Evolutionary conservation across 2,329 filamentous ascomycete species (phyloP).

Genomic region (Hymenoscyphus fraxineus): DNA sequence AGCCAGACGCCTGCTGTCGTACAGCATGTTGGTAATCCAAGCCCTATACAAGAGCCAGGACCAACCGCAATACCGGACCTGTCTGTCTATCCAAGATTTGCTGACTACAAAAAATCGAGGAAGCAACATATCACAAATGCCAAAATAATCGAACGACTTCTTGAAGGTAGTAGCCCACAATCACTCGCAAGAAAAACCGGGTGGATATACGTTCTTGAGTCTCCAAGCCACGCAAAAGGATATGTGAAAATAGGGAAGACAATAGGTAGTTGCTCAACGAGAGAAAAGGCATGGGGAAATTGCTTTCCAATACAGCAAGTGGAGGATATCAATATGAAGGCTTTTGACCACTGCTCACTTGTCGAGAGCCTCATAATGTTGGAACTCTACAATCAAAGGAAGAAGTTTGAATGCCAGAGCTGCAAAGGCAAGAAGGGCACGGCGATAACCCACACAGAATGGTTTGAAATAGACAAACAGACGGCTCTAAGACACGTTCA

Average conservation of each 20-base stretch:
- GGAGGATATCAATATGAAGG: conserved; percentile 9
- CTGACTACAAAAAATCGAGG: not conserved
- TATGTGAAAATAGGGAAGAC: conserved; percentile 19
- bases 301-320: conserved; percentile 12
- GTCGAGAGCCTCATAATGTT: conserved; percentile 15
- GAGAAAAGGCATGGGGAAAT: conserved; percentile 12
- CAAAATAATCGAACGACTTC: not conserved
- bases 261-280: conserved; percentile 4
- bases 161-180: not conserved
- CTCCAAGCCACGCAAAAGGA: conserved; percentile 1
- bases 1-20: not conserved
- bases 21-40: not conserved
- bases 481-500: conserved; percentile 13
- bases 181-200: conserved; percentile 2
- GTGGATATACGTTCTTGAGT: conserved; percentile 15
- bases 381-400: conserved; percentile 18
- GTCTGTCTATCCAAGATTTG: not conserved
- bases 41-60: not conserved
- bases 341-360: conserved; percentile 13
- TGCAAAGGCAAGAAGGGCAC: not conserved
- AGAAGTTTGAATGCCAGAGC: conserved; percentile 9
- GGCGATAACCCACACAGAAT: conserved; percentile 14
- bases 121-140: not conserved
- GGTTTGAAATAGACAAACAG: conserved; percentile 16
- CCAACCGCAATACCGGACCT: not conserved